phyloP scores from a whole-genome alignment of 2,329 filamentous ascomycete species.

The Colletotrichum tropicale region DNA sequence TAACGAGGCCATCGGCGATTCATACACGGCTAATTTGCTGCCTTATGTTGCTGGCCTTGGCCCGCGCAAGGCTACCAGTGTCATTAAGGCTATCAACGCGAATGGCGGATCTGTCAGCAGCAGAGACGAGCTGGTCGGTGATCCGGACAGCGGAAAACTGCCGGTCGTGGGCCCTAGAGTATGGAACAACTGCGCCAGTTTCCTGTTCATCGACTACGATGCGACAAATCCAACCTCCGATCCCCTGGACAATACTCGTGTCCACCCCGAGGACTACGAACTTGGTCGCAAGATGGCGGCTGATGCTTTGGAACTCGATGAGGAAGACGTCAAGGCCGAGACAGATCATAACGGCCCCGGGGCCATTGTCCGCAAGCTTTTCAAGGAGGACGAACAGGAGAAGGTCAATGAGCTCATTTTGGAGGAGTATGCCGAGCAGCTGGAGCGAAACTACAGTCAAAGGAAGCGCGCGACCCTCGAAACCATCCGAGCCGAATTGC shows the following conservation, averaged over 20 bases:
- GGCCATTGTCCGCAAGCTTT: slow-evolving; percentile 92
- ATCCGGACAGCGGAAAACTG: slow-evolving; percentile 78
- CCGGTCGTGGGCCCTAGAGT: slow-evolving; percentile 87
- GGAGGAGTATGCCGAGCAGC: slow-evolving; percentile 95
- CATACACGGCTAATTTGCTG: slow-evolving; percentile 84
- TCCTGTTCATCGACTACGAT: slow-evolving; percentile 89
- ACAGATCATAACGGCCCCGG: slow-evolving; percentile 87
- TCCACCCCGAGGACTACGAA: slow-evolving; percentile 98
- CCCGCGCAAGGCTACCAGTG: slow-evolving; percentile 84
- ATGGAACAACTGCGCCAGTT: slow-evolving; percentile 97
- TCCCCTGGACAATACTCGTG: slow-evolving; percentile 93
- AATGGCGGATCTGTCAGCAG: slow-evolving; percentile 88
- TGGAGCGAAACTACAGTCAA: slow-evolving; percentile 91
- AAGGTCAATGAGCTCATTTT: slow-evolving; percentile 95
- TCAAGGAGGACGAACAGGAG: slow-evolving; percentile 91
- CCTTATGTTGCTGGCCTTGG: slow-evolving; percentile 92
- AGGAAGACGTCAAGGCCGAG: slow-evolving; percentile 96
- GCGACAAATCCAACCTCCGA: slow-evolving; percentile 82
- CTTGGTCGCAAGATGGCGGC: slow-evolving; percentile 98
- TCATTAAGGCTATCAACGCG: slow-evolving; percentile 79
- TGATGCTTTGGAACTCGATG: slow-evolving; percentile 93
- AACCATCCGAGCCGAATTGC: slow-evolving; percentile 92
- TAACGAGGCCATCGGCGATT: slow-evolving; percentile 84
- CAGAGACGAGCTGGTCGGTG: slow-evolving; percentile 86
- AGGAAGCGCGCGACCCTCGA: slow-evolving; percentile 95